Percentiles rank a stretch among this genome's conserved stretches.
Conservation (phyloP, 495 filamentous ascomycete species). For the Immersiella caudata region DNA sequence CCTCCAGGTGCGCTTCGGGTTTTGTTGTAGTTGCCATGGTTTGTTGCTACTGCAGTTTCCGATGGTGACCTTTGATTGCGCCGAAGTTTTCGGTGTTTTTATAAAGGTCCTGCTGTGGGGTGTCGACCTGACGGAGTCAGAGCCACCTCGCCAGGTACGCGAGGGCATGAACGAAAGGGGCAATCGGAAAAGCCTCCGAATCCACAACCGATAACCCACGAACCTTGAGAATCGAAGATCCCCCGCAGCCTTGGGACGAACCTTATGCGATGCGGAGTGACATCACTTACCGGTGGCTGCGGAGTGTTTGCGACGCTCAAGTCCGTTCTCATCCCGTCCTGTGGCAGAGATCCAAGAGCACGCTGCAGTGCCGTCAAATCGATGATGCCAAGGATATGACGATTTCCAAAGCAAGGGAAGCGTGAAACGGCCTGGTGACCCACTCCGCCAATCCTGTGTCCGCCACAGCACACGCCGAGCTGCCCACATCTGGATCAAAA, state of each 20-base stretch:
- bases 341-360: background rate
- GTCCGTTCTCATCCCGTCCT: background rate
- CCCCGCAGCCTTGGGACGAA: constrained; percentile 2
- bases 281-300: constrained; percentile 14
- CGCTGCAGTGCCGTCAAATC: background rate
- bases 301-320: background rate
- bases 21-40: constrained; percentile 27
- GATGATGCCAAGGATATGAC: constrained; percentile 13
- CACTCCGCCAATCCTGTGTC: constrained; percentile 5
- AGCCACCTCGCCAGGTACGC: background rate
- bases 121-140: background rate
- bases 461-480: constrained; percentile 3
- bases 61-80: background rate
- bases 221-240: constrained; percentile 2
- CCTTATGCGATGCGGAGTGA: constrained; percentile 11
- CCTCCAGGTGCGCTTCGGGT: constrained; percentile 25
- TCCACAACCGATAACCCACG: background rate
- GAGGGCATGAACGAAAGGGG: background rate
- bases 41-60: background rate
- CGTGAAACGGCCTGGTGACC: constrained; percentile 19
- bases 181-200: background rate
- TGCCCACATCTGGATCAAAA: constrained; percentile 9
- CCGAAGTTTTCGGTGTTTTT: background rate
- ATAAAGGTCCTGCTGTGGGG: background rate
- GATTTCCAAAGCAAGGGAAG: constrained; percentile 14